Base-by-base conservation (phyloP, 371 early-diverging fungal species). In the Syncephalastrum racemosum region DNA sequence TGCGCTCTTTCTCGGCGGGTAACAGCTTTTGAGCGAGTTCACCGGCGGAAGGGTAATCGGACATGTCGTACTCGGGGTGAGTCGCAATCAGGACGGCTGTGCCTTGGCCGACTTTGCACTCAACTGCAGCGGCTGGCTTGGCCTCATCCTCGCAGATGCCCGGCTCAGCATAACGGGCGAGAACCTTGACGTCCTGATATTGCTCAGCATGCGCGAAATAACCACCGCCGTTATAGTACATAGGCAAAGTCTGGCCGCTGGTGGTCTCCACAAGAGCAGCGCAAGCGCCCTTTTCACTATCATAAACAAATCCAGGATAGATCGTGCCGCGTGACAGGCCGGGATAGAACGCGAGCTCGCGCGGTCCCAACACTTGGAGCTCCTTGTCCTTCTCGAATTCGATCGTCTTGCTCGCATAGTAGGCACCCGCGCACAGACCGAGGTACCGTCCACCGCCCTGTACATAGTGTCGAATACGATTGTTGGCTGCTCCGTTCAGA, bases 361-460 rank as follows among this genome's bases (percentile, higher is more conserved):
- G 76, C 5, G 76, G 56, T 1, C 94, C 96, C 20, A 76, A 60
- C 10, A 97, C 92, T 58, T 86, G 80, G 64, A 90, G 64, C 3
- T 59, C 52, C 16, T 55, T 50, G 12, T 86, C 85, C 3, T 76
- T 74, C 71, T 96, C 94, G 75, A 97, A 97, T 57, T 86, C 88
- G 31, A 92, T 83, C 13, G 67, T 56, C 1, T 59, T 63, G 16
- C 83, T 77, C 2, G 81, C 95, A 71, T 91, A 95, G 65, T 96
- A 95, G 0, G 88, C 96, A 13, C 97, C 98, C 0, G 95, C 96
- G 63, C 98, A 96, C 14, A 98, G 77, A 0, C 98, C 98, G 36
- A 94, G 70, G 65, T 93, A 96, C 13, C 81, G 76, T 3, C 98
- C 98, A 8, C 97, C 97, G 15, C 64, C 54, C 1, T 66, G 40